Evolutionary conservation across 768 basidiomycete genomes (phyloP).

Genomic region (Dioszegia crocea): DNA sequence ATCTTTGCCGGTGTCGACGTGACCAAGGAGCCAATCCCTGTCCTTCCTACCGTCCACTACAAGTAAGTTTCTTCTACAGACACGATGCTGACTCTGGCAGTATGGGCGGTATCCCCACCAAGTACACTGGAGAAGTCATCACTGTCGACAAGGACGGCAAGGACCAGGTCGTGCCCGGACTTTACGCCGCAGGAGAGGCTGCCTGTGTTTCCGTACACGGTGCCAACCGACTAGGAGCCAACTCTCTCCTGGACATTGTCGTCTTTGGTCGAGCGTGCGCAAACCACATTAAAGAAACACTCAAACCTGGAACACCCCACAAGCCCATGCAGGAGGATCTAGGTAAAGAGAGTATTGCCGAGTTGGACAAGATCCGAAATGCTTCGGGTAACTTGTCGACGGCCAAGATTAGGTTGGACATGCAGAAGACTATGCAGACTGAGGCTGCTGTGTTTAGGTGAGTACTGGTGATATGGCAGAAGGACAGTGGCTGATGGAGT

Average conservation of each 20-base stretch:
- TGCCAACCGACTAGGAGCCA: slow-evolving; percentile 98
- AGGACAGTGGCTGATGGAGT: slow-evolving; percentile 3
- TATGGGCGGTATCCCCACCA: slow-evolving; percentile 99
- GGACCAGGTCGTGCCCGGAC: slow-evolving; percentile 88
- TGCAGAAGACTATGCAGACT: slow-evolving; percentile 99
- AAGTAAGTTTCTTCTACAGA: slow-evolving; percentile 63
- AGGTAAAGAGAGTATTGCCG: slow-evolving; percentile 75
- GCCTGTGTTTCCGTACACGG: slow-evolving; percentile 99
- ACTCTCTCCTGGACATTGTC: slow-evolving; percentile 97
- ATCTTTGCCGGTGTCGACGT: slow-evolving; percentile 99
- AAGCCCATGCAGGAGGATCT: slow-evolving; percentile 80
- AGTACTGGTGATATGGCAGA: neutral
- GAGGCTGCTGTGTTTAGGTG: slow-evolving; percentile 95
- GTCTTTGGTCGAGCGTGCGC: slow-evolving; percentile 99
- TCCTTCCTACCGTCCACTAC: slow-evolving; percentile 96
- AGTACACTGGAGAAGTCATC: slow-evolving; percentile 94
- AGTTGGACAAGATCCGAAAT: slow-evolving; percentile 74
- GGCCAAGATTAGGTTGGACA: slow-evolving; percentile 81
- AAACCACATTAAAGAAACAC: slow-evolving; percentile 88
- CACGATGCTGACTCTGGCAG: slow-evolving; percentile 21
- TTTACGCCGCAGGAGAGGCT: slow-evolving; percentile 98
- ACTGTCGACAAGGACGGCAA: slow-evolving; percentile 83
- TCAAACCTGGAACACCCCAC: slow-evolving; percentile 85
- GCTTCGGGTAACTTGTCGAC: slow-evolving; percentile 78
- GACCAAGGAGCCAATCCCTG: slow-evolving; percentile 98